Base-by-base conservation (phyloP, 164 flowering plant genomes). In the Stephania japonica region DNA sequence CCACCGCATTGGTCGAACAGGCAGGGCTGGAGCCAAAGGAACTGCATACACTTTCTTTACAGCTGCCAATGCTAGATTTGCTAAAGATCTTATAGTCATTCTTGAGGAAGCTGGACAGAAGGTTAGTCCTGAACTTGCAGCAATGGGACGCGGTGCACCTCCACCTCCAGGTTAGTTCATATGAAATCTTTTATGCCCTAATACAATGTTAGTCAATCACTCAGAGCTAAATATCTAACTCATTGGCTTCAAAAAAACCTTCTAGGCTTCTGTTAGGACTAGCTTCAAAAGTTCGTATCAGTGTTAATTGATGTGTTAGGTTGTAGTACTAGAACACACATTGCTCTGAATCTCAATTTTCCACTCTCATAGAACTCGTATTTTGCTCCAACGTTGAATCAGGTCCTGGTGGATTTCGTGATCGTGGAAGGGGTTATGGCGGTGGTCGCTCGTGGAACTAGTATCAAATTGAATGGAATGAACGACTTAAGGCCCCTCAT, bases 81-180 rank as follows among this genome's bases (percentile, higher is more conserved):
- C 98, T 0, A 95, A 95, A 82, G 99, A 95, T 42, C 94, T 93
- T 25, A 89, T 93, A 69, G 59, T 70, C 79, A 88, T 95, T 69
- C 97, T 95, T 21, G 87, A 93, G 84, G 99, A 95, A 84, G 99
- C 99, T 76, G 98, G 97, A 21, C 98, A 93, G 78, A 91, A 87
- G 77, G 89, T 93, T 72, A 84, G 89, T 78, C 84, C 94, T 65
- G 98, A 95, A 70, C 85, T 95, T 78, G 93, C 91, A 32, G 86
- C 93, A 63, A 95, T 95, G 99, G 99, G 95, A 0, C 93, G 97
- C 21, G 88, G 93, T 67, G 91, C 91, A 65, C 93, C 95, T 77
- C 94, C 97, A 73, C 89, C 94, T 2, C 85, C 90, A 79, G 93
- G 96, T 89, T 75, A 77, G 86, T 82, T 42, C 24, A 13, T 26